Percentiles rank a stretch among this genome's conserved stretches.
Evolutionary conservation across 2,329 filamentous ascomycete genomes (phyloP).

Genomic region (Dothiorella sarmentorum): DNA sequence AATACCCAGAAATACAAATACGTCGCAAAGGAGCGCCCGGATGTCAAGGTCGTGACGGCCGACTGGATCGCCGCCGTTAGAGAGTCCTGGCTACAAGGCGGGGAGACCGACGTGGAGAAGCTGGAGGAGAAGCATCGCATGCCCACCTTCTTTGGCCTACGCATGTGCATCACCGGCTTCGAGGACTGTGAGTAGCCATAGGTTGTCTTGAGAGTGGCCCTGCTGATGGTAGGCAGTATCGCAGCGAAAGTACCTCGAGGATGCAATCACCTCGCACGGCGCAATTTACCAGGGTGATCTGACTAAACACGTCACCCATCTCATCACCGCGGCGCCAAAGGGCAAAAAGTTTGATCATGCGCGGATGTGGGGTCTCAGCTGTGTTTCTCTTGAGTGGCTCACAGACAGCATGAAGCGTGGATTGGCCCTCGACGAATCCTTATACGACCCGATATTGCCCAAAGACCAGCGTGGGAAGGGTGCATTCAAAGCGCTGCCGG

Average conservation of each 20-base stretch:
- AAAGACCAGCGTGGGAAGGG: constrained; percentile 68
- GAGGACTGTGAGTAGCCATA: constrained; percentile 52
- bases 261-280: constrained; percentile 65
- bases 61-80: constrained; percentile 81
- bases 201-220: too few relatives aligned
- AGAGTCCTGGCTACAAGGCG: constrained; percentile 74
- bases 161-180: constrained; percentile 68
- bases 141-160: constrained; percentile 60
- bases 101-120: constrained; percentile 66
- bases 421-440: constrained; percentile 85
- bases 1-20: constrained; percentile 93
- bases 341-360: constrained; percentile 91
- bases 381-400: constrained; percentile 83
- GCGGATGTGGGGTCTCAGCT: constrained; percentile 73
- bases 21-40: constrained; percentile 82
- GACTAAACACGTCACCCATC: constrained; percentile 79
- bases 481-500: constrained; percentile 59
- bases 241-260: constrained; percentile 67
- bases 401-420: constrained; percentile 76
- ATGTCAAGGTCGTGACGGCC: constrained; percentile 78
- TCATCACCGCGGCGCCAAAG: constrained; percentile 73
- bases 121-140: constrained; percentile 67
- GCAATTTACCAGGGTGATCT: constrained; percentile 85
- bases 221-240: constrained; percentile 47
- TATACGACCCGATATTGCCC: constrained; percentile 74